Evolutionary conservation across 2,329 filamentous ascomycete species (phyloP), one percentile per base, ranked within the genome.

Genomic region (Fusarium devonianum): DNA sequence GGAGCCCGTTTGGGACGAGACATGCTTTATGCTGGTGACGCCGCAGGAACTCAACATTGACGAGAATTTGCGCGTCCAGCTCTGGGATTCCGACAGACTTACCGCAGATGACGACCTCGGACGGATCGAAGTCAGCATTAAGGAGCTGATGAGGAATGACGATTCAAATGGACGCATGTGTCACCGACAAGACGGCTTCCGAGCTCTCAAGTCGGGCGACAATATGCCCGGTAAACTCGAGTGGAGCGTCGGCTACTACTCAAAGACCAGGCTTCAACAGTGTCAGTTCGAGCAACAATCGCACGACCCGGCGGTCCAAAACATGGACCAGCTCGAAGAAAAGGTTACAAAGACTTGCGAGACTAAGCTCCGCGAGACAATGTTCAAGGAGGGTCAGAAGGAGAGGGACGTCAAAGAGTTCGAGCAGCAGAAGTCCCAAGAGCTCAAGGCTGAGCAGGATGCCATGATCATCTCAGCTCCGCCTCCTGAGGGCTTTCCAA

Each of bases 91-190:
- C 2, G 88, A 91, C 66, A 83, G 84, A 32, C 79, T 83, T 40
- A 87, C 84, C 2, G 87, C 87, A 2, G 88, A 91, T 63, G 88
- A 91, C 60, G 87, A 91, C 62, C 75, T 91, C 2, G 88, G 88
- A 12, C 80, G 87, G 12, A 87, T 90, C 11, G 88, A 90, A 65
- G 70, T 91, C 7, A 81, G 84, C 50, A 69, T 91, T 22, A 86
- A 86, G 63, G 70, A 82, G 4, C 64, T 90, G 5, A 89, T 90
- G 81, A 77, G 77, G 43, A 76, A 73, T 33, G 64, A 77, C 1
- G 74, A 83, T 16, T 83, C 84, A 0, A 82, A 82, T 45, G 86
- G 86, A 41, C 79, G 75, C 50, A 83, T 89, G 73, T 77, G 76
- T 43, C 76, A 87, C 30, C 78, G 88, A 1, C 76, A 81, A 50